Base-by-base conservation (phyloP, 495 filamentous ascomycete genomes). In the Parathielavia appendiculata region DNA sequence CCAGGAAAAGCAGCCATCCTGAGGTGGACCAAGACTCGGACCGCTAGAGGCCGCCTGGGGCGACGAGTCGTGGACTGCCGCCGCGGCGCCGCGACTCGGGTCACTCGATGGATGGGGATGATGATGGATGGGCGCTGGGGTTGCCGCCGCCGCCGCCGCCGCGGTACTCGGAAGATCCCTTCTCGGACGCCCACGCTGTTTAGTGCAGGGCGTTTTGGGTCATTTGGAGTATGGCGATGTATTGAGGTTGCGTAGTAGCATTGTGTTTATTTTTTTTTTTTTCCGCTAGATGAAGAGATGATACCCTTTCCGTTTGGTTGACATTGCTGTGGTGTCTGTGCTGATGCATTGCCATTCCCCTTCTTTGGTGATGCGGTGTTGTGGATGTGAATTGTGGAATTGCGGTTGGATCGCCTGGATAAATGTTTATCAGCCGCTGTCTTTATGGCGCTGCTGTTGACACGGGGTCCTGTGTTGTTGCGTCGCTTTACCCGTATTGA, bases 1-100 rank as follows among this genome's bases (percentile, higher is more conserved):
- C 57, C 2, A 55, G 66, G 39, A 70, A 68, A 60, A 70, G 66
- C 60, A 69, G 68, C 43, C 61, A 70, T 35, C 68, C 68, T 22
- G 60, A 66, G 41, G 56, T 66, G 19, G 63, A 66, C 6, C 26
- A 6, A 34, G 54, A 54, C 12, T 30, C 55, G 34, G 62, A 44
- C 47, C 52, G 55, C 40, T 68, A 68, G 63, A 43, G 46, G 48
- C 39, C 14, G 49, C 49, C 51, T 53, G 55, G 1, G 12, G 41
- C 20, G 34, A 14, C 34, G 1, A 32, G 26, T 1, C 26, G 16
- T 3, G 50, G 26, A 6, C 26, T 30, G 26, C 26, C 26, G 26
- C 26, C 26, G 26, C 26, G 26, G 26, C 26, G 26, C 26, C 26
- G 26, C 26, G 26, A 6, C 26, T 30, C 26, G 26, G 26, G 26